A percentile compares a stretch with the other conserved stretches of the same genome.
Evolutionary conservation across 169 alveolate species (phyloP).

Genomic region (Nephromyces sp.): DNA sequence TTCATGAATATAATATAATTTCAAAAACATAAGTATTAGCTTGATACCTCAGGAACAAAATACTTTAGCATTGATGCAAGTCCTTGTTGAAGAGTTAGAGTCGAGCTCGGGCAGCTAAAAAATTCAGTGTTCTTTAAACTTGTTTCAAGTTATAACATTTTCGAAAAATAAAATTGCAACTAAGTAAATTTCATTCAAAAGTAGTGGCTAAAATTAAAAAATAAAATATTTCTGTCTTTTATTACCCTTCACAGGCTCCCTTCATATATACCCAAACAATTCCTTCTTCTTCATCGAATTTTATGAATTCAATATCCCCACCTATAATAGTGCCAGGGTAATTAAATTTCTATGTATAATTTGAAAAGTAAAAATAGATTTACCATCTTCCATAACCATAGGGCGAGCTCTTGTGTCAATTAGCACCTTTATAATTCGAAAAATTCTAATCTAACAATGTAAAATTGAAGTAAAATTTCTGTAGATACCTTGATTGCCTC

Average conservation of each 20-base stretch:
- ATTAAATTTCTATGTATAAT: no score
- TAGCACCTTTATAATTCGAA: background rate
- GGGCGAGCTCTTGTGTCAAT: background rate
- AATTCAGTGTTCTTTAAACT: no score
- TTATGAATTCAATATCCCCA: constrained; percentile 63
- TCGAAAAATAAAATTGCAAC: background rate
- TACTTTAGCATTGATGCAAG: constrained; percentile 65
- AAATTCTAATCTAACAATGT: background rate
- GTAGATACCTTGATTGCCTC: background rate
- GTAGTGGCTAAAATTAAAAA: no score
- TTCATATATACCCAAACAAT: constrained; percentile 52
- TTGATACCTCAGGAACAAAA: constrained; percentile 62
- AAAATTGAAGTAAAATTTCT: background rate
- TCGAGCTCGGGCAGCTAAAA: constrained; percentile 60
- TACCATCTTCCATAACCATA: background rate
- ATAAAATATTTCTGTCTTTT: background rate
- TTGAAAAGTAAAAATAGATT: no score
- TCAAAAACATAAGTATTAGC: no score
- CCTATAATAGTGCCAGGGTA: no score
- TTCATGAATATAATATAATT: no score
- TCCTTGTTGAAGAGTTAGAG: constrained; percentile 58
- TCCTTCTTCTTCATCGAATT: constrained; percentile 63
- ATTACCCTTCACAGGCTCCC: constrained; percentile 62
- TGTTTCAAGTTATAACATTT: background rate
- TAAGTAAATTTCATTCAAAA: background rate